Base-by-base conservation (phyloP, 805 yeast genomes). In the Yarrowia keelungensis region DNA sequence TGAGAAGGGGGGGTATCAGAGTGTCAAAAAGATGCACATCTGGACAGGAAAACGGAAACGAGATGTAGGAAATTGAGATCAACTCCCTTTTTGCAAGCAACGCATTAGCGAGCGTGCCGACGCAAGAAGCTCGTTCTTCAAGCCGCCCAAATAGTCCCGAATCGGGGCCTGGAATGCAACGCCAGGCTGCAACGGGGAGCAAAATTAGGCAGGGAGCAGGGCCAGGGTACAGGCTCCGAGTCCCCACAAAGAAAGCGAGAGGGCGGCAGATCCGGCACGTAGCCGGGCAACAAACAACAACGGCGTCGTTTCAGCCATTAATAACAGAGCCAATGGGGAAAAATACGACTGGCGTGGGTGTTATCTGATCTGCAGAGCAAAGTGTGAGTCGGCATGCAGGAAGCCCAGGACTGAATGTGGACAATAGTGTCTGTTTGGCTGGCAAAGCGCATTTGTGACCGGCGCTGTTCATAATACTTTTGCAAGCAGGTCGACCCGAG, bases 291-390 rank as follows among this genome's bases (percentile, higher is more conserved):
- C 53, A 49, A 49, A 32, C 39, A 49, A 32, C 39, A 38, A 11
- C 53, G 15, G 14, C 32, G 32, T 26, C 32, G 32, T 26, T 8
- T 11, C 12, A 22, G 2, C 39, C 39, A 32, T 49, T 49, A 26
- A 14, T 15, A n/a, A 26, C 53, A 3, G 36, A 11, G 11, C 51
- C 36, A 15, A 15, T 22, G 14, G 51, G 19, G 51, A 11, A 32
- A 49, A 49, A 49, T 47, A 47, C 53, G 53, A 49, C 39, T 49
- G 39, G 39, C 12, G 19, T 45, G 51, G 32, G 7, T 26, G 32
- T 35, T 51, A 51, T 51, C 58, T 51, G 58, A 51, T 51, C 56
- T 38, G 58, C 58, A 49, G 36, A 42, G 8, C 46, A 42, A 15
- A 42, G 32, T 26, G 32, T 38, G 12, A 10, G 39, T 9, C 3